Percentiles rank a stretch among this genome's conserved stretches.
These are phyloP conservation scores for Bruguiera gymnorhiza DNA, from an alignment of 345 rosid species.

Conservation along the genomic window DNA sequence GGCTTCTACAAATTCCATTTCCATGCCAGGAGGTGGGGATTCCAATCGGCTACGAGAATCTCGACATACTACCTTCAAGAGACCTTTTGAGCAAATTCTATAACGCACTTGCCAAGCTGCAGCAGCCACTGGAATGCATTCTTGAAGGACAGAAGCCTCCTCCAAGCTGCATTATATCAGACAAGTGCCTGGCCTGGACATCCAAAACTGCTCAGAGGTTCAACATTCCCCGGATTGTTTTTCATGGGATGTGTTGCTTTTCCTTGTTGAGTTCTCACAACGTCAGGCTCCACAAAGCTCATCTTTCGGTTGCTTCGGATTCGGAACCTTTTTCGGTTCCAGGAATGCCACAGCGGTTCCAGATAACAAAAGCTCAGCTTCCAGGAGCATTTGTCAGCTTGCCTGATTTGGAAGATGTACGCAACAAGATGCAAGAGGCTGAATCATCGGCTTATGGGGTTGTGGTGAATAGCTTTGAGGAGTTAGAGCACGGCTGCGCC, in stretches of 20 bases:
- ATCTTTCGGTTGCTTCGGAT: slow-evolving; percentile 41
- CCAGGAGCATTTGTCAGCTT: slow-evolving; percentile 51
- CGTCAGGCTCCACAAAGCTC: slow-evolving; percentile 36
- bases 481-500: slow-evolving; percentile 35
- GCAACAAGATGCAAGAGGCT: slow-evolving; percentile 62
- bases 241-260: slow-evolving; percentile 75
- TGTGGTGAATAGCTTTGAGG: slow-evolving; percentile 42
- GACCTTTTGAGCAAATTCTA: slow-evolving; percentile 52
- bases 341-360: slow-evolving; percentile 41
- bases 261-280: slow-evolving; percentile 56
- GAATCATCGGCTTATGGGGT: slow-evolving; percentile 49
- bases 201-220: slow-evolving; percentile 43
- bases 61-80: slow-evolving; percentile 59
- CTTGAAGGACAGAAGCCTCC: slow-evolving; percentile 35
- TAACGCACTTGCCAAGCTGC: slow-evolving; percentile 42
- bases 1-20: slow-evolving; percentile 45
- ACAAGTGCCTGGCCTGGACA: slow-evolving; percentile 69
- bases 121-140: slow-evolving; percentile 50
- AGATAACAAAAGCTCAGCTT: slow-evolving; percentile 52
- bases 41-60: slow-evolving; percentile 66
- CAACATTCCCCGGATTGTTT: slow-evolving; percentile 66
- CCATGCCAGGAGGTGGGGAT: slow-evolving; percentile 62
- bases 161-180: slow-evolving; percentile 77
- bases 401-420: slow-evolving; percentile 49
- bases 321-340: slow-evolving; percentile 56